Evolutionary conservation across 1,284 basidiomycete species (phyloP), one percentile per base, ranked within the genome.

Genomic region (Ceratobasidium sp.): DNA sequence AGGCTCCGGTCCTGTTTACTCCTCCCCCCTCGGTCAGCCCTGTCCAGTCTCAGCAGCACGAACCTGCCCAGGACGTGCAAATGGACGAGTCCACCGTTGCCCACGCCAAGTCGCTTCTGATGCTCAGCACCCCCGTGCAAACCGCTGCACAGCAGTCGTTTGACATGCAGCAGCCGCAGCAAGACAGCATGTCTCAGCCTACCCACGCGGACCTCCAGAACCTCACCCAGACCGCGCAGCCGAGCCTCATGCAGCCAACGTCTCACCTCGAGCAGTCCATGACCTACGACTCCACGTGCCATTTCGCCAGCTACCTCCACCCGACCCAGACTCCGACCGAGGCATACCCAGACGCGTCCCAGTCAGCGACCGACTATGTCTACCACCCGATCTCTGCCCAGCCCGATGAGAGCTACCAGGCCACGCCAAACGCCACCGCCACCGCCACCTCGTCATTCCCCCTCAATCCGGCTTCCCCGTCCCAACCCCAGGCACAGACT

Each of bases 51-150:
- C 51, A 49, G 30, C 18, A 33, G 5, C 25, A 36, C 30, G 49
- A 66, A 1, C 48, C 63, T 2, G 21, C 25, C n/a, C 14, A 40
- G 46, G 53, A 56, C 2, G 21, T 30, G n/a, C 30, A 59, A 16
- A 59, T 59, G 56, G 56, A 59, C 56, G 64, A 69, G 18, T 58
- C 64, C 8, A 42, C 36, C 6, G 51, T 58, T 8, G 51, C 53
- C 1, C 64, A 69, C 30, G 64, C 64, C 64, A 38, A 69, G 42
- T 69, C 64, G n/a, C 53, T 69, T 3, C 53, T 69, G 8, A 25
- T 69, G 53, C 64, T 69, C 40, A 36, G 64, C 40, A 58, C 51
- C 14, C 64, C 64, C 36, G 53, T 42, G 1, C 64, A 30, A 30
- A 44, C 51, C 23, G 9, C n/a, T 16, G 38, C 51, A 9, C 64